phyloP scores from a whole-genome alignment of 2,329 filamentous ascomycete species.

The Diplodia intermedia region DNA sequence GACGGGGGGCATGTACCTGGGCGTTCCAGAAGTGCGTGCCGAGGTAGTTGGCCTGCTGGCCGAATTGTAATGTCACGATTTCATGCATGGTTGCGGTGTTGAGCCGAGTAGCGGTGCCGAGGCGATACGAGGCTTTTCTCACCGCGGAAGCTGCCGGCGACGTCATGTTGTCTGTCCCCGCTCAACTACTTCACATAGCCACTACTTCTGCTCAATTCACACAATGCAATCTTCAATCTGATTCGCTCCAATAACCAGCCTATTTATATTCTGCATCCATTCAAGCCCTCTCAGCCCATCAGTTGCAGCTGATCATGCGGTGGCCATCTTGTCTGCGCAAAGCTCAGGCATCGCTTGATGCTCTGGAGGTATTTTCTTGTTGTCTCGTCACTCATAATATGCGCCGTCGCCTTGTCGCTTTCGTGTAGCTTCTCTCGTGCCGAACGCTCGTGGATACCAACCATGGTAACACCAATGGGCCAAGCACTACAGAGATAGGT shows the following conservation, averaged over 20 bases:
- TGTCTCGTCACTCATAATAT: slow-evolving; percentile 96
- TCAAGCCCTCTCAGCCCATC: slow-evolving; percentile 71
- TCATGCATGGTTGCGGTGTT: slow-evolving; percentile 74
- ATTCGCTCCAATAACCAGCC: background rate
- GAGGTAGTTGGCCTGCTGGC: slow-evolving; percentile 89
- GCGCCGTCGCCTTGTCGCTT: slow-evolving; percentile 75
- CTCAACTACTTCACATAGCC: too few relatives aligned
- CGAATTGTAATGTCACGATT: slow-evolving; percentile 91
- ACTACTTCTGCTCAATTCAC: background rate
- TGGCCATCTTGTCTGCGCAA: slow-evolving; percentile 96
- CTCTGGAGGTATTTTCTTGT: slow-evolving; percentile 97
- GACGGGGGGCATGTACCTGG: slow-evolving; percentile 64
- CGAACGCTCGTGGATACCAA: slow-evolving; percentile 97
- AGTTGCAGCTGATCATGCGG: slow-evolving; percentile 90
- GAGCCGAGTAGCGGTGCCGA: background rate
- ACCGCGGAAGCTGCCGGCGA: slow-evolving; percentile 3
- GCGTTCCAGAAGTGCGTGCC: slow-evolving; percentile 98
- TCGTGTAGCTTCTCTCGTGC: slow-evolving; percentile 95
- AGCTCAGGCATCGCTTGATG: slow-evolving; percentile 95
- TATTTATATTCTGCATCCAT: background rate
- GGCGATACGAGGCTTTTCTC: background rate
- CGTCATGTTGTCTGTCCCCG: slow-evolving; percentile 8
- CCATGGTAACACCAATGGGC: slow-evolving; percentile 99
- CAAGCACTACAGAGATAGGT: slow-evolving; percentile 65
- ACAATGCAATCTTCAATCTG: background rate